phyloP scores from a whole-genome alignment of 208 protist genomes.

The Leishmania martiniquensis region DNA sequence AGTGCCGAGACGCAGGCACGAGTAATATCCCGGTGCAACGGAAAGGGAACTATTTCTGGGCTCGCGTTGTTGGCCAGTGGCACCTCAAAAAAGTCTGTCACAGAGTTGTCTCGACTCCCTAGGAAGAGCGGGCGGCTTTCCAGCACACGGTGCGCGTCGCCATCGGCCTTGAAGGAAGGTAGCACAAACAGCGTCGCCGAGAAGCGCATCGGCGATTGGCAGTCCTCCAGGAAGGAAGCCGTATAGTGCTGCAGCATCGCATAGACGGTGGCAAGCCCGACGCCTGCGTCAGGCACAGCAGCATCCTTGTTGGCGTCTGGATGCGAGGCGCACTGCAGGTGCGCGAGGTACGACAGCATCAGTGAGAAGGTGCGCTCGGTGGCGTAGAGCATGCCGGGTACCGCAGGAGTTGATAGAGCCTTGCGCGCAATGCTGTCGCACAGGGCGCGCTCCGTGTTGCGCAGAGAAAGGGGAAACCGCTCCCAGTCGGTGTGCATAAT shows the following conservation, averaged over 20 bases:
- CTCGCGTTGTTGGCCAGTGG: constrained; percentile 16
- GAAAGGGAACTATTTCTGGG: constrained; percentile 8
- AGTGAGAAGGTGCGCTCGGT: constrained; percentile 19
- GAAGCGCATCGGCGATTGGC: constrained; percentile 10
- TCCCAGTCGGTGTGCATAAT: constrained; percentile 49
- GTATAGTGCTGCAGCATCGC: constrained; percentile 13
- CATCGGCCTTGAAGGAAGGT: neutral
- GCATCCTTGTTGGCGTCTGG: neutral
- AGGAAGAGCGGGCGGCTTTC: constrained; percentile 27
- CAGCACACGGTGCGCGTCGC: neutral
- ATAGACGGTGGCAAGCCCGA: constrained; percentile 7
- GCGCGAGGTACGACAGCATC: constrained; percentile 15
- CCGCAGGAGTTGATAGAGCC: neutral
- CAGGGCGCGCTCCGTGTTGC: constrained; percentile 50
- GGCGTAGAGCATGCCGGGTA: constrained; percentile 17
- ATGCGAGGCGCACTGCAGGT: constrained; percentile 7
- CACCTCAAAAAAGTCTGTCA: constrained; percentile 25
- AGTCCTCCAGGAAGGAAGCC: constrained; percentile 12
- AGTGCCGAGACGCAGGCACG: constrained; percentile 10
- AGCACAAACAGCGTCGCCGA: constrained; percentile 26
- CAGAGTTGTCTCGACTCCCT: constrained; percentile 21
- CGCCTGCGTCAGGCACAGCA: too few species aligned
- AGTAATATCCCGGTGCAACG: constrained; percentile 14
- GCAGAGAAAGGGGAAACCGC: constrained; percentile 44
- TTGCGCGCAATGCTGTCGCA: constrained; percentile 30